Evolutionary conservation across 345 rosid species (phyloP).

Genomic region (Lenwebbia sp.): DNA sequence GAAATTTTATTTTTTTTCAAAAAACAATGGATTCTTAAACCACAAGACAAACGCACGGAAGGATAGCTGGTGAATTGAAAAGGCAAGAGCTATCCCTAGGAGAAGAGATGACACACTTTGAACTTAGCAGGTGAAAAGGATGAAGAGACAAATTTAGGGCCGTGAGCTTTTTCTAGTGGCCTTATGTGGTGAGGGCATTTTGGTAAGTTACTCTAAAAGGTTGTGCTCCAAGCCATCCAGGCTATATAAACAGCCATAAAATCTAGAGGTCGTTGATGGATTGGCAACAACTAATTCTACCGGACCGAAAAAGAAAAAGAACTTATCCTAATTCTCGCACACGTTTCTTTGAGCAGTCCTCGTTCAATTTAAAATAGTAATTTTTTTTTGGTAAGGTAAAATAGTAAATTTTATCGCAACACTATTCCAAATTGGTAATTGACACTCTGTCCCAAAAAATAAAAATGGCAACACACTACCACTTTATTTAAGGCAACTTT

Average conservation of each 20-base stretch:
- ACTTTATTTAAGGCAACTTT: background rate
- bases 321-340: background rate
- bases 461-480: background rate
- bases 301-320: too few relatives aligned
- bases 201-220: background rate
- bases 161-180: background rate
- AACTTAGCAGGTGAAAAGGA: background rate
- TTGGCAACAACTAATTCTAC: background rate
- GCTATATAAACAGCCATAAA: too few relatives aligned
- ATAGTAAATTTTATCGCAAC: too few relatives aligned
- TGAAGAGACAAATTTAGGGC: background rate
- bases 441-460: too few relatives aligned
- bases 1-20: too few relatives aligned
- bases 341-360: background rate
- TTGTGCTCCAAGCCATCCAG: too few relatives aligned
- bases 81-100: too few relatives aligned
- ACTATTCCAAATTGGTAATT: too few relatives aligned
- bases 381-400: too few relatives aligned
- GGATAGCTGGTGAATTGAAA: too few relatives aligned
- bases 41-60: background rate
- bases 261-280: background rate
- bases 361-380: background rate
- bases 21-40: background rate
- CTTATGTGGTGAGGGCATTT: background rate
- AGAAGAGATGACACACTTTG: background rate